phyloP scores from a whole-genome alignment of 2,329 filamentous ascomycete genomes.

The Ophidiomyces ophidiicola region DNA sequence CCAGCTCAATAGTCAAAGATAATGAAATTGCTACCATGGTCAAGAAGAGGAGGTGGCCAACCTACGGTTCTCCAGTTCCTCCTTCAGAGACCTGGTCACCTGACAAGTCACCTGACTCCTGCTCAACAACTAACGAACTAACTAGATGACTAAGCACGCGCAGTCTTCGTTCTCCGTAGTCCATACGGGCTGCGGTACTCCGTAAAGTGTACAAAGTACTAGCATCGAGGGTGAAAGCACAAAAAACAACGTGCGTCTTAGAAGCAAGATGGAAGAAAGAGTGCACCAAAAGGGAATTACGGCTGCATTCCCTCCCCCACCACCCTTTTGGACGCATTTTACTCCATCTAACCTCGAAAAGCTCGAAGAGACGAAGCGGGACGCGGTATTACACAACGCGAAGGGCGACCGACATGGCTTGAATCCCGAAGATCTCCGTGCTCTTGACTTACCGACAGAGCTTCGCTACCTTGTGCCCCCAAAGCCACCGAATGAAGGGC shows the following conservation, averaged over 20 bases:
- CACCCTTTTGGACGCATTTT: conserved; percentile 82
- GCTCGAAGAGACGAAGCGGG: conserved; percentile 40
- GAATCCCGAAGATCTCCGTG: conserved; percentile 26
- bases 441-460: conserved; percentile 50
- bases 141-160: too few species aligned
- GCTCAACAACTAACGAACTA: too few species aligned
- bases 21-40: too few species aligned
- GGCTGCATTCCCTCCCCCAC: conserved; percentile 71
- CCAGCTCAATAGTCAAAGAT: too few species aligned
- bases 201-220: too few species aligned
- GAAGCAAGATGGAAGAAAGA: conserved; percentile 48
- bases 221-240: too few species aligned
- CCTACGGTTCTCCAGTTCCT: too few species aligned
- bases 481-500: conserved; percentile 54
- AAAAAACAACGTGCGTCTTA: too few species aligned
- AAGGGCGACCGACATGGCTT: conserved; percentile 23
- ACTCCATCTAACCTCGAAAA: conserved; percentile 60
- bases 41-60: too few species aligned
- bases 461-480: conserved; percentile 72
- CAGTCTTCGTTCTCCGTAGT: not conserved
- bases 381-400: conserved; percentile 18
- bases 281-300: conserved; percentile 37
- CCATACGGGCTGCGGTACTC: not conserved
- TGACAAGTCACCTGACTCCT: too few species aligned
- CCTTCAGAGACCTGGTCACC: too few species aligned